A percentile compares a stretch with the other conserved stretches of the same genome.
These are phyloP conservation scores for Sporothrix brasiliensis DNA, from an alignment of 2,329 filamentous ascomycete species.

Conservation along the genomic window DNA sequence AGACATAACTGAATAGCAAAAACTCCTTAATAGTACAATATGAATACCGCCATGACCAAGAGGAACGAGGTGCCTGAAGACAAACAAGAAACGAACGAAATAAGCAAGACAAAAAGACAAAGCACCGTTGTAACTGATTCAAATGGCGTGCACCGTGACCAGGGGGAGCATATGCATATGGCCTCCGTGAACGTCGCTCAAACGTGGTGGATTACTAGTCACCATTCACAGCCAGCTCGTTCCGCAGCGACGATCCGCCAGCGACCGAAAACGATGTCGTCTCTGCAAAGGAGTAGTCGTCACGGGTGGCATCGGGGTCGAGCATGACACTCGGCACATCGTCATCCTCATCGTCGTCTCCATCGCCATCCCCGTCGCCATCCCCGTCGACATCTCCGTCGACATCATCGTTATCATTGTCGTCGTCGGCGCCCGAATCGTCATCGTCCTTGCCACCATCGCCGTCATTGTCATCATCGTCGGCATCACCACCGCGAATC, in stretches of 20 bases:
- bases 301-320: slow-evolving; percentile 34
- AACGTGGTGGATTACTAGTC: not conserved
- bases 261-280: slow-evolving; percentile 31
- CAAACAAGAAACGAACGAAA: not conserved
- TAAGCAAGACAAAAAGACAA: slow-evolving; percentile 7
- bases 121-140: not conserved
- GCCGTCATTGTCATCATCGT: slow-evolving; percentile 23
- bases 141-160: not conserved
- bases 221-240: slow-evolving; percentile 32
- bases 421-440: slow-evolving; percentile 22
- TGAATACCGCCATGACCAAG: slow-evolving; percentile 1
- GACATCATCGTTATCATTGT: slow-evolving; percentile 9
- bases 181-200: not conserved
- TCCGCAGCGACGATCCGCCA: slow-evolving; percentile 34
- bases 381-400: slow-evolving; percentile 32
- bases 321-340: slow-evolving; percentile 27
- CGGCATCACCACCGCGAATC: slow-evolving; percentile 5
- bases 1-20: not conserved
- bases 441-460: slow-evolving; percentile 37
- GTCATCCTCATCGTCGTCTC: slow-evolving; percentile 33
- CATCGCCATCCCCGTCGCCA: slow-evolving; percentile 21
- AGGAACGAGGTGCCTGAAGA: not conserved
- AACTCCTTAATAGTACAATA: slow-evolving; percentile 19
- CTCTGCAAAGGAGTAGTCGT: slow-evolving; percentile 35
- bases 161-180: not conserved